These are phyloP conservation scores for Mycosarcoma mackinlayi DNA, from an alignment of 1,284 basidiomycete genomes.

Conservation along the genomic window DNA sequence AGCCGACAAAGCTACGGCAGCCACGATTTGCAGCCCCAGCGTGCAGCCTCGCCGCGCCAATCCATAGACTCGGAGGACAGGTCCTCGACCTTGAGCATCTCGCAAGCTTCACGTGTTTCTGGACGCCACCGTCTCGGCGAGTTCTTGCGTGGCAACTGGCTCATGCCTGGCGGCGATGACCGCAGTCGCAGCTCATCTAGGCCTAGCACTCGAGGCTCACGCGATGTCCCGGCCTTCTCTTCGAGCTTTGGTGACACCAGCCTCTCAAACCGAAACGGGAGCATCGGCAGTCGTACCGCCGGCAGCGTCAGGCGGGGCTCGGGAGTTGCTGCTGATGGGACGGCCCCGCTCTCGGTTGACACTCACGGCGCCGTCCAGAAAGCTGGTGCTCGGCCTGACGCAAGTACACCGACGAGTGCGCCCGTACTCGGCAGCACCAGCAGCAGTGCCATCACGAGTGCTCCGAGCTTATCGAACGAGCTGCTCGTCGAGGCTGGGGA, in stretches of 20 bases:
- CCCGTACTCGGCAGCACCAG: slow-evolving; percentile 36
- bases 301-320: slow-evolving; percentile 12
- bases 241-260: slow-evolving; percentile 6
- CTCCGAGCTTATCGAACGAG: slow-evolving; percentile 32
- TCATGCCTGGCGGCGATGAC: slow-evolving; percentile 29
- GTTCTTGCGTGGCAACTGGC: slow-evolving; percentile 43
- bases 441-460: slow-evolving; percentile 12
- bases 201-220: slow-evolving; percentile 39
- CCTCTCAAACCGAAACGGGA: slow-evolving; percentile 17
- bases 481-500: slow-evolving; percentile 22
- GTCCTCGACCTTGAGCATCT: slow-evolving; percentile 43
- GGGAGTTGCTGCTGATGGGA: background rate
- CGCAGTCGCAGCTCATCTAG: slow-evolving; percentile 32
- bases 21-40: slow-evolving; percentile 20
- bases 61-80: slow-evolving; percentile 39
- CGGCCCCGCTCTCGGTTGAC: slow-evolving; percentile 32
- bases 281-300: slow-evolving; percentile 26
- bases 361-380: slow-evolving; percentile 32
- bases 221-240: slow-evolving; percentile 19
- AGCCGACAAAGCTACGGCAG: slow-evolving; percentile 20
- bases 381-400: slow-evolving; percentile 23
- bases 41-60: slow-evolving; percentile 22
- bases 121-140: slow-evolving; percentile 49
- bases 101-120: slow-evolving; percentile 41
- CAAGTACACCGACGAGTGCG: slow-evolving; percentile 44